A percentile compares a stretch with the other conserved stretches of the same genome.
Conservation (phyloP, 2,329 filamentous ascomycete genomes). For the Fusarium veterinarium region DNA sequence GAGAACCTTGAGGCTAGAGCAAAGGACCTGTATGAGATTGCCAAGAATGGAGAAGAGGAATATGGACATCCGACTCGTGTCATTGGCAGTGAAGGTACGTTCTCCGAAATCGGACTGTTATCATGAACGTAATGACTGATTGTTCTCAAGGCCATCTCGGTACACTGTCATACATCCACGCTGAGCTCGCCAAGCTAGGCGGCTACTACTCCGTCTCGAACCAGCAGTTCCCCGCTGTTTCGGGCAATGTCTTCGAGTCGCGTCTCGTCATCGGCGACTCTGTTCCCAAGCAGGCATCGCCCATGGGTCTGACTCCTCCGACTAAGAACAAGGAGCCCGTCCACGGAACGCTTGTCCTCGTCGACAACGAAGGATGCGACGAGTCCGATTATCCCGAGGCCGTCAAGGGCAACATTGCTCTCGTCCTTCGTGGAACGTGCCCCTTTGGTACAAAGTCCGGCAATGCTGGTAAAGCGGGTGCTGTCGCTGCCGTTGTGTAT, state of each 20-base stretch:
- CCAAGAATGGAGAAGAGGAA: slow-evolving; percentile 67
- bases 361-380: slow-evolving; percentile 72
- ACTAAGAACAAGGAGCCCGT: slow-evolving; percentile 70
- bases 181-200: slow-evolving; percentile 63
- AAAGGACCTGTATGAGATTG: slow-evolving; percentile 70
- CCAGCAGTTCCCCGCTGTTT: slow-evolving; percentile 72
- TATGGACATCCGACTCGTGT: slow-evolving; percentile 77
- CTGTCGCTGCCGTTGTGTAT: slow-evolving; percentile 77
- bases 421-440: slow-evolving; percentile 77
- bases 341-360: slow-evolving; percentile 68
- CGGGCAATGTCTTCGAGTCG: slow-evolving; percentile 69
- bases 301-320: slow-evolving; percentile 76
- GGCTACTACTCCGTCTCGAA: slow-evolving; percentile 72
- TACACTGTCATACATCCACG: slow-evolving; percentile 72
- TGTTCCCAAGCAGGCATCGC: slow-evolving; percentile 60
- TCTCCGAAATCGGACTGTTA: slow-evolving; percentile 7
- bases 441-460: slow-evolving; percentile 78
- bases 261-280: slow-evolving; percentile 66
- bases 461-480: slow-evolving; percentile 75
- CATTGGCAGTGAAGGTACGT: slow-evolving; percentile 72
- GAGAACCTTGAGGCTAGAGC: slow-evolving; percentile 69
- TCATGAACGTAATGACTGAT: slow-evolving; percentile 16
- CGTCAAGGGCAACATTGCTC: slow-evolving; percentile 72
- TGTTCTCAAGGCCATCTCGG: slow-evolving; percentile 65
- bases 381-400: slow-evolving; percentile 70